phyloP scores from a whole-genome alignment of 371 early-diverging fungal species.

The Mycotypha africana region DNA sequence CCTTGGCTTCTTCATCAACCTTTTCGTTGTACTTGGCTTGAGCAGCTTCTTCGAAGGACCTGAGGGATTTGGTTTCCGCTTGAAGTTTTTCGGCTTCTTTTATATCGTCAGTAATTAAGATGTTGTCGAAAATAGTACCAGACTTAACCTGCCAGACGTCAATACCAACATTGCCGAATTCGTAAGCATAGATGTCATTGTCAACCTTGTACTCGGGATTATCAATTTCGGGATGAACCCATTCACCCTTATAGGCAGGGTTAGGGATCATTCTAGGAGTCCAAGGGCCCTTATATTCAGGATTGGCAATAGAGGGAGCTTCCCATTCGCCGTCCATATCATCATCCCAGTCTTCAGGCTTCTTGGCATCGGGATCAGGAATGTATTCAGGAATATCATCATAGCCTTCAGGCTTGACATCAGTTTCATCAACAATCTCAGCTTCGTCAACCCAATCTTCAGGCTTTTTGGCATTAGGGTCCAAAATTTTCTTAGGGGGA shows the following conservation, averaged over 20 bases:
- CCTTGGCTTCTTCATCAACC: conserved; percentile 23
- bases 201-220: conserved; percentile 94
- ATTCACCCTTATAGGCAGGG: conserved; percentile 93
- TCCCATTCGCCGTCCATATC: conserved; percentile 89
- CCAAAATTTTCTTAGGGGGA: conserved; percentile 89
- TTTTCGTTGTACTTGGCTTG: conserved; percentile 20
- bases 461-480: conserved; percentile 89
- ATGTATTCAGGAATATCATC: conserved; percentile 78
- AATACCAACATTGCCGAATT: conserved; percentile 83
- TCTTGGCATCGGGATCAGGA: conserved; percentile 79
- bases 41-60: conserved; percentile 33
- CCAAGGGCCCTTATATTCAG: conserved; percentile 85
- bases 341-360: conserved; percentile 95
- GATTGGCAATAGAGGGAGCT: conserved; percentile 83
- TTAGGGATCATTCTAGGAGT: conserved; percentile 80
- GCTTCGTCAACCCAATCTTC: conserved; percentile 92
- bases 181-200: conserved; percentile 70
- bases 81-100: conserved; percentile 66
- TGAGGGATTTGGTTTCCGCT: conserved; percentile 50
- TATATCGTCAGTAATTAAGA: conserved; percentile 71
- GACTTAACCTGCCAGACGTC: conserved; percentile 97
- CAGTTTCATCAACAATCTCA: conserved; percentile 81
- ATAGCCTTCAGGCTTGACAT: conserved; percentile 85
- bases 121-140: conserved; percentile 90
- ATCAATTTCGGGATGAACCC: conserved; percentile 85